Evolutionary conservation across 2,329 filamentous ascomycete genomes (phyloP), one percentile per base, ranked within the genome.

Genomic region (Fusarium luffae): DNA sequence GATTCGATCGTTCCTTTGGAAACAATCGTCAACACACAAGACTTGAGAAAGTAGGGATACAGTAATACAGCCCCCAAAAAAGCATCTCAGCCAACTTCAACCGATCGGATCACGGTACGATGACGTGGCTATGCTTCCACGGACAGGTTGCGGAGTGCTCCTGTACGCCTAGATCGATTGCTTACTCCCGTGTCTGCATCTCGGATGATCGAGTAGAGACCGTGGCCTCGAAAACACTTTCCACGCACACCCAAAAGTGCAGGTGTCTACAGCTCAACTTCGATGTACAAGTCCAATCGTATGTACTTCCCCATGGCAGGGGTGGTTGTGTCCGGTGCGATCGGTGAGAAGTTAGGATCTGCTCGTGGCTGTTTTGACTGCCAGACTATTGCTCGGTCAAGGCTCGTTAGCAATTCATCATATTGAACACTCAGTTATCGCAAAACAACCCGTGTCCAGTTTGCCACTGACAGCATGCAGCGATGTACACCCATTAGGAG

Each of bases 91-190:
- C 63, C 57, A 63, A 66, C 54, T 63, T 66, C 70, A 69, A 52
- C 51, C 68, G 73, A 75, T 75, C 71, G 71, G 73, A 68, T 70
- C 71, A 75, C 59, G 52, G 65, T 73, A 70, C 59, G 65, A 74
- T 75, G 73, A 75, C 73, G 71, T 75, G 71, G 71, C 63, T 51
- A 58, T 75, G 58, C 68, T 59, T 69, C 58, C 37, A 41, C 56
- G 48, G 52, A 51, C 32, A 62, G 57, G 59, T 56, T 41, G 11
- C 49, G 13, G 13, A 52, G 32, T 51, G 41, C 23, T 37, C 18
- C 18, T 42, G n/a, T 42, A n/a, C 49, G 23, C 62, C 69, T 61
- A 67, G 69, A 75, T 74, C 69, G 62, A 69, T 72, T 66, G 56
- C 61, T 68, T 49, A 68, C 71, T 66, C 60, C 63, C 61, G 54